Percentiles rank a stretch among this genome's conserved stretches.
phyloP scores from a whole-genome alignment of 208 protist genomes.

The Leishmania braziliensis region DNA sequence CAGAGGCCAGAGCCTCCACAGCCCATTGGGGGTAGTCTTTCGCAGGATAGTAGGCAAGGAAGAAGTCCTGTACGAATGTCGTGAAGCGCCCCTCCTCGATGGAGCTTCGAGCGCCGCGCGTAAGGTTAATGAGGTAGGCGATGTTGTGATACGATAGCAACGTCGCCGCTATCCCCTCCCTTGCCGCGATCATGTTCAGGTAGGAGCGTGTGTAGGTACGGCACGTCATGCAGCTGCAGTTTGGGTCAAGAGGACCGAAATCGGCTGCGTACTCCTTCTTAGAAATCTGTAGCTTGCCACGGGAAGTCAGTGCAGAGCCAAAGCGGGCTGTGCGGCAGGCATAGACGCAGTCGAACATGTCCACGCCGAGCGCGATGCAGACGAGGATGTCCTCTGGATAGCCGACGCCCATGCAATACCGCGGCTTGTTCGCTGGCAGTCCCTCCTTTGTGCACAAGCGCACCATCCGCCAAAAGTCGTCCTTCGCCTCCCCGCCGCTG shows the following conservation, averaged over 20 bases:
- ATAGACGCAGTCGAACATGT: conserved; percentile 99
- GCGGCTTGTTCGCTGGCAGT: conserved; percentile 92
- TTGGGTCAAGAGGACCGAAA: conserved; percentile 77
- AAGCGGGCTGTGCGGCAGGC: conserved; percentile 98
- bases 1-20: conserved; percentile 81
- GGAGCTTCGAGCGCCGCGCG: conserved; percentile 80
- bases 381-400: conserved; percentile 99
- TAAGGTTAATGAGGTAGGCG: conserved; percentile 95
- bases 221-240: conserved; percentile 94
- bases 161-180: conserved; percentile 90
- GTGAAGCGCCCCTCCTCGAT: conserved; percentile 85
- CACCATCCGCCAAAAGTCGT: conserved; percentile 96
- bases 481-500: conserved; percentile 98
- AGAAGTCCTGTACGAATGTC: conserved; percentile 89
- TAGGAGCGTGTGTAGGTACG: conserved; percentile 94
- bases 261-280: conserved; percentile 75
- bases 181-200: conserved; percentile 89
- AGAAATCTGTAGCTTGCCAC: conserved; percentile 83
- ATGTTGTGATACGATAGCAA: conserved; percentile 98
- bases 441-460: conserved; percentile 87
- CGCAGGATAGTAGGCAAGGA: conserved; percentile 79
- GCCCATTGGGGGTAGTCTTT: conserved; percentile 90
- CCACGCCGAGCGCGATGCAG: conserved; percentile 97
- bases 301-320: conserved; percentile 92
- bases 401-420: conserved; percentile 99